phyloP scores from a whole-genome alignment of 2,329 filamentous ascomycete species.

The Sodiomyces alkalinus region DNA sequence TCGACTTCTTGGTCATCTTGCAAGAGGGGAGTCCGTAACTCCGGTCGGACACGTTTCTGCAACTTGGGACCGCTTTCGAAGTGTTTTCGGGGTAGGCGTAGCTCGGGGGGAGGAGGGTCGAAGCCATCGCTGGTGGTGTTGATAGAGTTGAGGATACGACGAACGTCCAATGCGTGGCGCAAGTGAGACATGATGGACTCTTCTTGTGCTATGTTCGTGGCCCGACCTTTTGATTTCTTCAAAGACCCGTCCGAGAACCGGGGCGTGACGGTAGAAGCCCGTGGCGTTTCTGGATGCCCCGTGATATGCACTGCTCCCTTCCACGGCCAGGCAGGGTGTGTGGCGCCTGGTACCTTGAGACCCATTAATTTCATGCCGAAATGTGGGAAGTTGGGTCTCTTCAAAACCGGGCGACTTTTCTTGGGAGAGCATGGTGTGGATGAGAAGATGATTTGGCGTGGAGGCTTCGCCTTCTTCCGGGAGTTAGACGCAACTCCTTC shows the following conservation, averaged over 20 bases:
- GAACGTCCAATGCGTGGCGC: constrained; percentile 23
- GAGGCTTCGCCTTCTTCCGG: too few species aligned
- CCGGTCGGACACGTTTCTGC: constrained; percentile 28
- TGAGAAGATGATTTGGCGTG: constrained; percentile 21
- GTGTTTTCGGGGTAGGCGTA: constrained; percentile 38
- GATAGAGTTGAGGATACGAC: constrained; percentile 15
- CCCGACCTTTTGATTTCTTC: constrained; percentile 36
- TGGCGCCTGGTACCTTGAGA: constrained; percentile 49
- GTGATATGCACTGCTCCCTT: constrained; percentile 49
- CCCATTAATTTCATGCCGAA: constrained; percentile 29
- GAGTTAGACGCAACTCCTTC: constrained; percentile 1
- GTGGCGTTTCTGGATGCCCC: constrained; percentile 15
- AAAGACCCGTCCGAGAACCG: constrained; percentile 3
- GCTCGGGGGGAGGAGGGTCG: constrained; percentile 26
- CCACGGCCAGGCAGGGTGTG: constrained; percentile 57
- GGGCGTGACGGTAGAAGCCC: background rate
- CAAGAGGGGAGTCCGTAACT: constrained; percentile 22
- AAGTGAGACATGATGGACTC: constrained; percentile 27
- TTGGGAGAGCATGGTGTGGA: constrained; percentile 39
- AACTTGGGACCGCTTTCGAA: constrained; percentile 43
- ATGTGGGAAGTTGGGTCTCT: constrained; percentile 19
- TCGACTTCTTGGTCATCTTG: constrained; percentile 20
- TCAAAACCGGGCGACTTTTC: constrained; percentile 17
- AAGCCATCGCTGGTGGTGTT: constrained; percentile 23
- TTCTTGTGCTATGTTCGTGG: constrained; percentile 19